phyloP scores from a whole-genome alignment of 805 yeast genomes.

The Zygoascus flipseniorum region DNA sequence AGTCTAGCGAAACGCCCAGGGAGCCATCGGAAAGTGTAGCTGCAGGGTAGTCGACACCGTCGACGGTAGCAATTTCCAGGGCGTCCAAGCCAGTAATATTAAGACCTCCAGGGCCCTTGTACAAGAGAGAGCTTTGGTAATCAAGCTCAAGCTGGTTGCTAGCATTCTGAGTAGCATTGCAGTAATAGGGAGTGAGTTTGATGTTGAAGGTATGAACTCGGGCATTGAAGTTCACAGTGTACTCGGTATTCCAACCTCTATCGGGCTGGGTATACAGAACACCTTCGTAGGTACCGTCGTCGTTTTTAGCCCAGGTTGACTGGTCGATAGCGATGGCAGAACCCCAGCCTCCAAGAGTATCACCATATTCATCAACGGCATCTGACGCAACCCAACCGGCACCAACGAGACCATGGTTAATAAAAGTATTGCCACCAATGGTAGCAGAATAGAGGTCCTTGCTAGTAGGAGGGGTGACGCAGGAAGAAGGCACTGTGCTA shows the following conservation, averaged over 20 bases:
- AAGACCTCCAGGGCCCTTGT: constrained; percentile 10
- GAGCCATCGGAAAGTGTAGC: constrained; percentile 2
- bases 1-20: constrained; percentile 7
- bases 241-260: constrained; percentile 15
- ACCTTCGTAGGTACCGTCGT: constrained; percentile 10
- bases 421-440: constrained; percentile 5
- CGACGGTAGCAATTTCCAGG: constrained; percentile 3
- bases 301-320: constrained; percentile 2
- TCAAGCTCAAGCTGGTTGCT: constrained; percentile 5
- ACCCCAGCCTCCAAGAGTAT: constrained; percentile 15
- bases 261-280: constrained; percentile 14
- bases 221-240: constrained; percentile 10
- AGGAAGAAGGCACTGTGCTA: not conserved
- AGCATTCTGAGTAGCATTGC: not conserved
- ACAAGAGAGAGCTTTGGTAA: constrained; percentile 5
- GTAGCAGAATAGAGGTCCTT: not conserved
- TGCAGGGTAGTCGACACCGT: constrained; percentile 11
- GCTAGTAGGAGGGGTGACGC: not conserved
- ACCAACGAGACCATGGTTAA: constrained; percentile 14
- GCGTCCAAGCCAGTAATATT: constrained; percentile 14
- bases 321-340: constrained; percentile 13
- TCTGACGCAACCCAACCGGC: constrained; percentile 12
- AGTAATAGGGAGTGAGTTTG: constrained; percentile 10
- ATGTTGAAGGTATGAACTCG: constrained; percentile 9
- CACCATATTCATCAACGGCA: constrained; percentile 10